Percentiles rank a stretch among this genome's conserved stretches.
Conservation (phyloP, 202 grass and related monocot species). For the Brachypodium distachyon region DNA sequence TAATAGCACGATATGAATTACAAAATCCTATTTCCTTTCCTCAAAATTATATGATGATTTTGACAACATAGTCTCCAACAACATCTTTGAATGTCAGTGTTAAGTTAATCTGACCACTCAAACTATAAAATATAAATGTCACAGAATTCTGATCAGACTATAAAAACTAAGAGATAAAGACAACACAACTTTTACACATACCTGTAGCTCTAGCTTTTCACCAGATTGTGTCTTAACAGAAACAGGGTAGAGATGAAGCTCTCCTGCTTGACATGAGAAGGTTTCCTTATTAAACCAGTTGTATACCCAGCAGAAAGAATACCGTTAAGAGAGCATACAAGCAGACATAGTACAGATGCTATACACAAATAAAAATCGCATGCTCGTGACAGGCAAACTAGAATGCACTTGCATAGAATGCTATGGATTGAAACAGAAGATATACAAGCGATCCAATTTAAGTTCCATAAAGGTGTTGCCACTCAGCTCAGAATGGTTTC, state of each 20-base stretch:
- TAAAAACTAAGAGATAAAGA: not conserved
- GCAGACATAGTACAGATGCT: not conserved
- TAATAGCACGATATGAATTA: constrained; percentile 15
- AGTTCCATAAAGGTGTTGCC: not conserved
- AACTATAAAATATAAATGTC: not conserved
- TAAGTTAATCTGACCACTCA: not conserved
- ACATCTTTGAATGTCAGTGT: not conserved
- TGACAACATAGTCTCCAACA: not conserved
- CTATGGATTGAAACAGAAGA: not conserved
- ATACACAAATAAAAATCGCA: not conserved
- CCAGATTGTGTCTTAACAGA: constrained; percentile 77
- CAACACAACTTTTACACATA: constrained; percentile 8
- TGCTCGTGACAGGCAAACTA: not conserved
- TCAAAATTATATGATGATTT: not conserved
- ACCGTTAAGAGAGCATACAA: not conserved
- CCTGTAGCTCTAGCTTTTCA: constrained; percentile 97
- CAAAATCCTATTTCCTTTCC: not conserved
- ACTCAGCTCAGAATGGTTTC: not conserved
- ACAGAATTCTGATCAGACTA: not conserved
- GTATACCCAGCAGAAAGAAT: not conserved
- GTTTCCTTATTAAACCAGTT: not conserved
- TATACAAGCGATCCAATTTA: not conserved
- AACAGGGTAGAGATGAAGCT: constrained; percentile 78
- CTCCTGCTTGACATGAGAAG: constrained; percentile 49
- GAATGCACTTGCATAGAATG: not conserved